Conservation (phyloP, 2,329 filamentous ascomycete species). For the Tolypocladium amazonense region DNA sequence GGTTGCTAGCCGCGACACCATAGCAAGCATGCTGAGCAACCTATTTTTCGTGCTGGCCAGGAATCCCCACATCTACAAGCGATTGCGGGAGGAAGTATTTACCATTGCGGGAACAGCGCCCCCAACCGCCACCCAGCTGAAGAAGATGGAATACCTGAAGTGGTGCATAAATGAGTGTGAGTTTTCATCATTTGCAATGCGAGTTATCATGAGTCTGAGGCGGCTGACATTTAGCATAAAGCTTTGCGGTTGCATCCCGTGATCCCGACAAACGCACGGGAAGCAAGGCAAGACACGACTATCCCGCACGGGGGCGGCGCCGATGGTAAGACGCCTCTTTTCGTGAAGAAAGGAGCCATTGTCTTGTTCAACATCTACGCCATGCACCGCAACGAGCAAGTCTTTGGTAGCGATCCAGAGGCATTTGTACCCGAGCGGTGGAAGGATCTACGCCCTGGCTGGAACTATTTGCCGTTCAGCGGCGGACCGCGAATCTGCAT, state of each 20-base stretch:
- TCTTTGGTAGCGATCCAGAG: conserved; percentile 25
- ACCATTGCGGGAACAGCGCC: conserved; percentile 15
- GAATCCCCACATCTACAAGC: conserved; percentile 29
- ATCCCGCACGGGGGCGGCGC: conserved; percentile 41
- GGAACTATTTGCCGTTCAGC: conserved; percentile 34
- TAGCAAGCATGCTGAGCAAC: conserved; percentile 31
- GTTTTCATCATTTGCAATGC: conserved; percentile 4
- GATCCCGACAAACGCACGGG: conserved; percentile 35
- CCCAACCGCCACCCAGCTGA: conserved; percentile 38
- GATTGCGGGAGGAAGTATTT: conserved; percentile 32
- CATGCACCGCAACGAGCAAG: conserved; percentile 24
- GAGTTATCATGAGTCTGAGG: too few species aligned
- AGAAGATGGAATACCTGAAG: conserved; percentile 42
- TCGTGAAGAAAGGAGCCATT: conserved; percentile 34
- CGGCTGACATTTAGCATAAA: conserved; percentile 4
- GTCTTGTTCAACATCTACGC: conserved; percentile 33
- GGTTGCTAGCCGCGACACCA: conserved; percentile 35
- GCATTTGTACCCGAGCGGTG: conserved; percentile 31
- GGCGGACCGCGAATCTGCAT: conserved; percentile 34
- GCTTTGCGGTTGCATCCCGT: conserved; percentile 40
- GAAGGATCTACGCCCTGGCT: conserved; percentile 25
- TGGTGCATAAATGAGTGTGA: conserved; percentile 48
- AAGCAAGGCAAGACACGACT: conserved; percentile 28
- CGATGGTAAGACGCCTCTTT: conserved; percentile 35
- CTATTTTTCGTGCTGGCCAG: conserved; percentile 31